These are phyloP conservation scores for Bacterosira constricta DNA, from an alignment of 108 stramenopile species.

Conservation along the genomic window DNA sequence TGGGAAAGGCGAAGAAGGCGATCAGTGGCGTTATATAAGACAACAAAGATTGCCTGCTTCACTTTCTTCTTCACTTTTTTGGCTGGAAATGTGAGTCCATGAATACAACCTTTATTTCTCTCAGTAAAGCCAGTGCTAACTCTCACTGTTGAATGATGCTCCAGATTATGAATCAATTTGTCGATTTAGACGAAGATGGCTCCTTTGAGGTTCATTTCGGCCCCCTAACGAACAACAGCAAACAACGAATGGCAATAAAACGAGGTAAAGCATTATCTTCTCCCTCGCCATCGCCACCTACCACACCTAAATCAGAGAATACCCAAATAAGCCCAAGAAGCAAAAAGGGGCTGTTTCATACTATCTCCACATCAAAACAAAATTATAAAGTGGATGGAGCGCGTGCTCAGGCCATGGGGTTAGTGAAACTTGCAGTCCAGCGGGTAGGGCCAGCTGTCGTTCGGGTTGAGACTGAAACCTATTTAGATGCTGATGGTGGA, in stretches of 20 bases:
- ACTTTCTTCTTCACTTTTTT: constrained; percentile 43
- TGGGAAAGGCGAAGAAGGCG: constrained; percentile 42
- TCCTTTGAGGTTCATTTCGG: constrained; percentile 50
- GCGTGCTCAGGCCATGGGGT: constrained; percentile 38
- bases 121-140: no score
- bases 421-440: constrained; percentile 77
- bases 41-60: constrained; percentile 31
- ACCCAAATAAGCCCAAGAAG: not conserved
- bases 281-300: not conserved
- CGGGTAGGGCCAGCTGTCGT: constrained; percentile 83
- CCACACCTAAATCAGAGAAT: not conserved
- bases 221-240: constrained; percentile 5
- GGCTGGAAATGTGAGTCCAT: constrained; percentile 36
- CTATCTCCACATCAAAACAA: constrained; percentile 4
- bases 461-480: constrained; percentile 86
- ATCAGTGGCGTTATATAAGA: constrained; percentile 9
- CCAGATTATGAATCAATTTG: constrained; percentile 49
- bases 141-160: no score
- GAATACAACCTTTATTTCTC: no score
- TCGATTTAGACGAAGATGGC: constrained; percentile 48
- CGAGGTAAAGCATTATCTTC: not conserved
- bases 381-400: constrained; percentile 8
- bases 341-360: not conserved
- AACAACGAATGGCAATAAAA: no score
- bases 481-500: constrained; percentile 24